Evolutionary conservation across 2,329 filamentous ascomycete genomes (phyloP), one percentile per base, ranked within the genome.

Genomic region (Ceratocystis smalleyi): DNA sequence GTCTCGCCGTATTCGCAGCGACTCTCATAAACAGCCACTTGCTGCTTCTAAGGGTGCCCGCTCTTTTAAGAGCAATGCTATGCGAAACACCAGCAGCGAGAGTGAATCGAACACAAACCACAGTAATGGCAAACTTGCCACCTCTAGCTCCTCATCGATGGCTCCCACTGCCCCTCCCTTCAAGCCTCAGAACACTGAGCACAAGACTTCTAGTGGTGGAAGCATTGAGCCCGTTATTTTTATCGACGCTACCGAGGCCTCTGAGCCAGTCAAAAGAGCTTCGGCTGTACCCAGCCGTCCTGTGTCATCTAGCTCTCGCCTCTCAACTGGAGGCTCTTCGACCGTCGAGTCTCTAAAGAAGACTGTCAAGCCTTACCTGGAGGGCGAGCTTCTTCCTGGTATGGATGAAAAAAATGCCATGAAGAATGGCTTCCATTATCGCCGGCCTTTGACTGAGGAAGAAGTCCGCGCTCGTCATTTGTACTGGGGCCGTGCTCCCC

Each of bases 401-500:
- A 69, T 77, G 61, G 73, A 74, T 22, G 70, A 74, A n/a, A 74
- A 75, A 35, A 72, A 70, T 12, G 77, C 75, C 27, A 74, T 70
- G 30, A 72, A 77, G 32, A 73, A 71, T 5, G 81, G 83, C 68
- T 82, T 82, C 69, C 69, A 77, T 40, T 86, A 86, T 68, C 73
- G 73, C 40, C 78, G 83, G 62, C 75, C 79, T n/a, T 73, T 86
- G 40, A 85, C 79, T 0, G 76, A 79, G 2, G 82, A 83, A 61
- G 83, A 86, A 69, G 73, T 79, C 57, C 78, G 79, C 63, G 81
- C 83, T 67, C 79, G 83, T 55, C 77, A 80, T 67, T 72, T 84
- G 67, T 85, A 83, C 70, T 86, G 82, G 81, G 82, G 80, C 8
- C 79, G 80, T 54, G 78, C 79, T 17, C 77, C 82, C 51, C 75